phyloP scores from a whole-genome alignment of 1,284 basidiomycete genomes.

The Cutaneotrichosporon cyanovorans region DNA sequence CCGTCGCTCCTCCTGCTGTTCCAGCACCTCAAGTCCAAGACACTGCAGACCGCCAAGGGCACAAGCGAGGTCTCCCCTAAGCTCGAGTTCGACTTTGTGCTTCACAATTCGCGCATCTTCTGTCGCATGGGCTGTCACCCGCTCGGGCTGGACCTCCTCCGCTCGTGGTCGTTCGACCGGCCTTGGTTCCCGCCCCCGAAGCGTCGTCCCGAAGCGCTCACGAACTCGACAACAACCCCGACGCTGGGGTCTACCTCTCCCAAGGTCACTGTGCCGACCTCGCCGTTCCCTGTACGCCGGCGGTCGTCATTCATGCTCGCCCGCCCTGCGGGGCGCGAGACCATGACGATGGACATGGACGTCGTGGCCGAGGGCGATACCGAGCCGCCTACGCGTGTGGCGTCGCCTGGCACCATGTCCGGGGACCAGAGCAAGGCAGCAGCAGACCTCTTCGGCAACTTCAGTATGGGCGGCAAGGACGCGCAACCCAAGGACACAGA shows the following conservation, averaged over 20 bases:
- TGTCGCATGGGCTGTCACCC: constrained; percentile 92
- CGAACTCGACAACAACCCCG: neutral
- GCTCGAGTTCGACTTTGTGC: constrained; percentile 84
- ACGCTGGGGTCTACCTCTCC: constrained; percentile 1
- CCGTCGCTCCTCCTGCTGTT: constrained; percentile 82
- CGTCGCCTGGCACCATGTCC: constrained; percentile 38
- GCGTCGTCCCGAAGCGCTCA: constrained; percentile 6
- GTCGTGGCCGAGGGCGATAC: constrained; percentile 50
- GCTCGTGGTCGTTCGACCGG: constrained; percentile 82
- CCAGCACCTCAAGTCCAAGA: constrained; percentile 79
- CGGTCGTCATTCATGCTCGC: constrained; percentile 53
- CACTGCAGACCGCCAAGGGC: constrained; percentile 82
- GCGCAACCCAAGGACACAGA: neutral
- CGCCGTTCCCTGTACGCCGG: constrained; percentile 14
- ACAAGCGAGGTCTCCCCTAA: constrained; percentile 78
- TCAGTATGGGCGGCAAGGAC: neutral
- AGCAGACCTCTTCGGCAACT: constrained; percentile 1
- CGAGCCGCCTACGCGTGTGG: constrained; percentile 53
- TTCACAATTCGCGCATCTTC: constrained; percentile 85
- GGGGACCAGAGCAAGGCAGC: neutral
- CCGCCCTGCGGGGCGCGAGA: constrained; percentile 54
- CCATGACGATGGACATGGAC: constrained; percentile 80
- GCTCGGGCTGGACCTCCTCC: constrained; percentile 74
- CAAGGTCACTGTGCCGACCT: neutral
- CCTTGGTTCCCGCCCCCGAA: constrained; percentile 48